A percentile compares a stretch with the other conserved stretches of the same genome.
Evolutionary conservation across 2,329 filamentous ascomycete genomes (phyloP).

Genomic region (Aspergillus niger): DNA sequence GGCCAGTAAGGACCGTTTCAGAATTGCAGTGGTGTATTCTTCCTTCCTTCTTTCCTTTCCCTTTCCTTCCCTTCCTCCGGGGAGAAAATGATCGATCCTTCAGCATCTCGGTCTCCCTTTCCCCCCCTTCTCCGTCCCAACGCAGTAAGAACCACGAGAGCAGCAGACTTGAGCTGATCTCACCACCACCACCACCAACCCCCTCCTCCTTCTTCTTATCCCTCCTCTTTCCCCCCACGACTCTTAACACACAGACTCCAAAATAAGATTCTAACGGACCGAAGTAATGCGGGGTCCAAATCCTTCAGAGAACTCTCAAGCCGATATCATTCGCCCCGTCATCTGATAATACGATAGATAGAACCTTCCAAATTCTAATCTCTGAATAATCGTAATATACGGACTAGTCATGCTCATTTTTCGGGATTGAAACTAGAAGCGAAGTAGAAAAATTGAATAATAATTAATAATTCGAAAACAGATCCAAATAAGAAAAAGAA

Average conservation of each 20-base stretch:
- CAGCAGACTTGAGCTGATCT: no score
- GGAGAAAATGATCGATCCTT: not conserved
- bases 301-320: not conserved
- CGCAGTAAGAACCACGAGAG: no score
- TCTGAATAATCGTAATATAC: no score
- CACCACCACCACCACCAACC: no score
- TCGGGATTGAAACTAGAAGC: no score
- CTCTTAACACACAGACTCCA: not conserved
- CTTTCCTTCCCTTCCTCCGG: not conserved
- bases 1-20: conserved; percentile 1
- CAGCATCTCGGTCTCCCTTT: not conserved
- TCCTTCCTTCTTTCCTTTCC: not conserved
- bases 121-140: not conserved
- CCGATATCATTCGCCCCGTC: not conserved
- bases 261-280: not conserved
- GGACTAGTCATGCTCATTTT: no score
- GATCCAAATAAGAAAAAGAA: no score
- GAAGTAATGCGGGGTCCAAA: not conserved
- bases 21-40: not conserved
- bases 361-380: not conserved
- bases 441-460: no score
- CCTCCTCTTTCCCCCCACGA: not conserved
- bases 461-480: no score
- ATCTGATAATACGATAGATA: conserved; percentile 1
- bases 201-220: no score